Evolutionary conservation across 1,284 basidiomycete genomes (phyloP).

Genomic region (Papiliotrema laurentii): DNA sequence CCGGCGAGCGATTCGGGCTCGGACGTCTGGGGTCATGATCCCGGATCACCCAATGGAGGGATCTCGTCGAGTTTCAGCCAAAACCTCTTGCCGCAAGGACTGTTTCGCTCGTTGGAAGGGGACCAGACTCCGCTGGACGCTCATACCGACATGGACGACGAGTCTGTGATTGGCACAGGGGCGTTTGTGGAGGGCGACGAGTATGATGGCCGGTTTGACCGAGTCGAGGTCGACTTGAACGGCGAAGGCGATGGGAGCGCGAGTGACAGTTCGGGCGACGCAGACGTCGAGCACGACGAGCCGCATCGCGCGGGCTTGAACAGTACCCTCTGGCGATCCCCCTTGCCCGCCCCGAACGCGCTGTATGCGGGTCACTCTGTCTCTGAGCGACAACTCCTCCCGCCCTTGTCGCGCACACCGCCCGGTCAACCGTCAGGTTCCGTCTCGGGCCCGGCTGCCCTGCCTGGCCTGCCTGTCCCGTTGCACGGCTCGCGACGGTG

Average conservation of each 20-base stretch:
- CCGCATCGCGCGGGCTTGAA: no score
- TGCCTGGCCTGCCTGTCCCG: slow-evolving; percentile 4
- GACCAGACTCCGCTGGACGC: slow-evolving; percentile 40
- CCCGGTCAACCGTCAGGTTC: background rate
- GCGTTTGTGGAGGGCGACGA: background rate
- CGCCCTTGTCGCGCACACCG: background rate
- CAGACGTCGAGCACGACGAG: background rate
- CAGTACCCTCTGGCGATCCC: slow-evolving; percentile 9
- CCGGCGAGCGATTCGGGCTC: slow-evolving; percentile 23
- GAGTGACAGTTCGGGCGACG: background rate
- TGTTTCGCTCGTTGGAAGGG: slow-evolving; percentile 47
- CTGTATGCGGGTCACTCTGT: background rate
- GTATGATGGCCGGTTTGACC: background rate
- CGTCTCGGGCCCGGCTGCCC: no score
- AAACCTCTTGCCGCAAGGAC: slow-evolving; percentile 44
- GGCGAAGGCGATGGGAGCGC: background rate
- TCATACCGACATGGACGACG: slow-evolving; percentile 1
- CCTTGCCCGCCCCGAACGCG: slow-evolving; percentile 1
- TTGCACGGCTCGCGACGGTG: slow-evolving; percentile 18
- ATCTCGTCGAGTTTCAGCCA: slow-evolving; percentile 47
- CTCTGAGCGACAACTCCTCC: background rate
- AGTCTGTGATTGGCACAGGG: background rate
- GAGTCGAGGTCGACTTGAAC: background rate
- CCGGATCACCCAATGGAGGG: slow-evolving; percentile 43
- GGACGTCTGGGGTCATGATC: slow-evolving; percentile 36